Evolutionary conservation across 495 filamentous ascomycete species (phyloP).

Genomic region (Bryoglossum gracile): DNA sequence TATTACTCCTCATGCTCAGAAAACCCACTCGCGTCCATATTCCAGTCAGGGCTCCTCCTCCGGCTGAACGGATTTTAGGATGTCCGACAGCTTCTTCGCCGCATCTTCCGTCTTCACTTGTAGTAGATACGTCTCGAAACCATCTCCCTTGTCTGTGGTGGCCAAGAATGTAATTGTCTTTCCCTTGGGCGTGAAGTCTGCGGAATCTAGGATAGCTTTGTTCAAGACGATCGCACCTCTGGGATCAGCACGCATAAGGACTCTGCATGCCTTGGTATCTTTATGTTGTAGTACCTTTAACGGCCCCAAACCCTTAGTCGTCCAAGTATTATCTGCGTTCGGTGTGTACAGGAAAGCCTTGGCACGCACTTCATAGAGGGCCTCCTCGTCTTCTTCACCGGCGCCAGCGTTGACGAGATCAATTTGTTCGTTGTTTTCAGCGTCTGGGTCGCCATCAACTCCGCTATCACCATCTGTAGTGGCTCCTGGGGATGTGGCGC

Average conservation of each 20-base stretch:
- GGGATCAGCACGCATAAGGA: slow-evolving; percentile 62
- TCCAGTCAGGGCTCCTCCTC: too few relatives aligned
- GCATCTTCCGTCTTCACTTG: slow-evolving; percentile 48
- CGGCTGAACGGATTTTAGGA: slow-evolving; percentile 40
- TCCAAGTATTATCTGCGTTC: slow-evolving; percentile 42
- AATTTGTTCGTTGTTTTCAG: slow-evolving; percentile 43
- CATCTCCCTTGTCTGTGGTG: slow-evolving; percentile 40
- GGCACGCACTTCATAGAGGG: slow-evolving; percentile 54
- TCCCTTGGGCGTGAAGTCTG: slow-evolving; percentile 47
- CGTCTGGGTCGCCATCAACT: slow-evolving; percentile 19
- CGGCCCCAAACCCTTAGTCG: slow-evolving; percentile 54
- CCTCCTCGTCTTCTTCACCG: slow-evolving; percentile 65
- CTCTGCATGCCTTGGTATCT: slow-evolving; percentile 50
- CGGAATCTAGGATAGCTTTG: slow-evolving; percentile 47
- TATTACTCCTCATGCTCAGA: too few relatives aligned
- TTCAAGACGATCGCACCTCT: slow-evolving; percentile 65
- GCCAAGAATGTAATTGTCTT: slow-evolving; percentile 53
- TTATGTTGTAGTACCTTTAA: slow-evolving; percentile 62
- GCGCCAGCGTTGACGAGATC: slow-evolving; percentile 54
- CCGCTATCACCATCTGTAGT: slow-evolving; percentile 34
- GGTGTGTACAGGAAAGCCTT: slow-evolving; percentile 50
- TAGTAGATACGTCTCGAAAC: slow-evolving; percentile 55
- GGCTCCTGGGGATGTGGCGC: slow-evolving; percentile 42
- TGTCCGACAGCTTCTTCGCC: slow-evolving; percentile 39
- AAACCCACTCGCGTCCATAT: too few relatives aligned